These are phyloP conservation scores for Cyclocybe cylindracea DNA, from an alignment of 768 basidiomycete genomes.

Conservation along the genomic window DNA sequence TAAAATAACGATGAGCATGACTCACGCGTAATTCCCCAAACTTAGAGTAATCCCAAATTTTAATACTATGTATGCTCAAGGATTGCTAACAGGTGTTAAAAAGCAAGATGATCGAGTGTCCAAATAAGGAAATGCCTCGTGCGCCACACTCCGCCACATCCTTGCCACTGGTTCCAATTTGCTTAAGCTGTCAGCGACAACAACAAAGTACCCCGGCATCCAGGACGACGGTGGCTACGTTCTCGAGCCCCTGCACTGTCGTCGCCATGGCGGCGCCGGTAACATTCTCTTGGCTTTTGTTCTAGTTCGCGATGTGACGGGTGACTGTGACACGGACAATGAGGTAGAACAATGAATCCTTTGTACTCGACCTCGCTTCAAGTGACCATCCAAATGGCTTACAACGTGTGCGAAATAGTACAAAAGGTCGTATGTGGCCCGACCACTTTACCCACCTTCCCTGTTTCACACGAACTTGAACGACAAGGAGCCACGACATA, in stretches of 20 bases:
- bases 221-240: no score
- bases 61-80: no score
- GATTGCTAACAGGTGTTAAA: no score
- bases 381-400: background rate
- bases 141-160: no score
- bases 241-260: background rate
- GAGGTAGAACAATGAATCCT: constrained; percentile 20
- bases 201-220: background rate
- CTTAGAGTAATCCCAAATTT: no score
- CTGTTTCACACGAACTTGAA: background rate
- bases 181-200: no score
- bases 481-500: constrained; percentile 1
- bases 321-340: constrained; percentile 14
- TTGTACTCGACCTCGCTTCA: constrained; percentile 12
- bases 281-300: constrained; percentile 2
- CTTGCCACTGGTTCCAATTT: no score
- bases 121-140: no score
- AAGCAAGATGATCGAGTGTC: no score
- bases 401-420: constrained; percentile 8
- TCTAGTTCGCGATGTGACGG: constrained; percentile 5
- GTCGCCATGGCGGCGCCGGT: constrained; percentile 11
- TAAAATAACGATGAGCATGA: no score
- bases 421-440: background rate
- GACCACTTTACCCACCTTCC: constrained; percentile 1
- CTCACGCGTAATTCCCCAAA: no score